phyloP scores from a whole-genome alignment of 225 moss, liverwort and hornwort species.

The Takakia lepidozioides region DNA sequence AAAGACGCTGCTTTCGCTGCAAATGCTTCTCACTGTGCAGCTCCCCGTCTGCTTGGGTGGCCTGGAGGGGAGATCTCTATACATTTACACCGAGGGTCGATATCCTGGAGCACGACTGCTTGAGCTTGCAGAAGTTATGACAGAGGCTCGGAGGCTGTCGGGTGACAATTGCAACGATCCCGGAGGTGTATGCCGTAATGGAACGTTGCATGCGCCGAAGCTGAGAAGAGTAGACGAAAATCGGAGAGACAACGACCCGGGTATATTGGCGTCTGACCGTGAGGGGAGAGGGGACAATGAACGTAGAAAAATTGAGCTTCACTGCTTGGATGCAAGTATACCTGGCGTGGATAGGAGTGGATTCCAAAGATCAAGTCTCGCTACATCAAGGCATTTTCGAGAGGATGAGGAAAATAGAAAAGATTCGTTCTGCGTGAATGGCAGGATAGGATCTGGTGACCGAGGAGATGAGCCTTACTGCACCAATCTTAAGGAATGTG shows the following conservation, averaged over 20 bases:
- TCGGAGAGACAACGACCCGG: too few relatives aligned
- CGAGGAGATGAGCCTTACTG: neutral
- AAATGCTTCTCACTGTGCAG: constrained; percentile 32
- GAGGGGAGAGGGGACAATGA: too few relatives aligned
- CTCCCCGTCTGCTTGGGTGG: constrained; percentile 21
- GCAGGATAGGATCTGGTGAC: neutral
- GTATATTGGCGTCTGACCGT: too few relatives aligned
- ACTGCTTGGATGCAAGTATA: too few relatives aligned
- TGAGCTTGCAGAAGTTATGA: constrained; percentile 17
- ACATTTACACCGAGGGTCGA: constrained; percentile 35
- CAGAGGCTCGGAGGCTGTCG: constrained; percentile 1
- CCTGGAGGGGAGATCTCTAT: constrained; percentile 32
- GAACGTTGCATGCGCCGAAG: neutral
- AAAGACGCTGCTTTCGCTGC: constrained; percentile 40
- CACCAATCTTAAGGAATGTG: neutral
- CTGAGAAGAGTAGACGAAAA: neutral
- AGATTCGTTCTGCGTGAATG: neutral
- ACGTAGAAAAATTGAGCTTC: too few relatives aligned
- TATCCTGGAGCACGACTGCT: constrained; percentile 28
- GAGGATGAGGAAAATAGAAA: too few relatives aligned
- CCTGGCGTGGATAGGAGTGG: too few relatives aligned
- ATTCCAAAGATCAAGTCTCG: too few relatives aligned
- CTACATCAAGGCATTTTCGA: too few relatives aligned
- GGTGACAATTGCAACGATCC: neutral
- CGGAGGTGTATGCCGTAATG: neutral